These are phyloP conservation scores for Quercus aquifolioides DNA, from an alignment of 306 rosid genomes.

Conservation along the genomic window DNA sequence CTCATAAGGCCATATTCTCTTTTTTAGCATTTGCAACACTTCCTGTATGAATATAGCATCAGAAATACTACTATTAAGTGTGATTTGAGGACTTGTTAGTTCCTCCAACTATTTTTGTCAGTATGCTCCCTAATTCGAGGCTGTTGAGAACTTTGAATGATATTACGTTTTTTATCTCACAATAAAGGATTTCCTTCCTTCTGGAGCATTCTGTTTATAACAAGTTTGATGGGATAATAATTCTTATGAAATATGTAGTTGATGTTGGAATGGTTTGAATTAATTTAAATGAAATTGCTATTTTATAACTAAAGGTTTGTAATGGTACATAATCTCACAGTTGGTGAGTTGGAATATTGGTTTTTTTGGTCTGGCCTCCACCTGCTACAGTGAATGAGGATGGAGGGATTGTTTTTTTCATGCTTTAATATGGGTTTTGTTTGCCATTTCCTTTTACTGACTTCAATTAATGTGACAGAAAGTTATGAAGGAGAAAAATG, in stretches of 20 bases:
- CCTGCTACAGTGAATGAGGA: too few relatives aligned
- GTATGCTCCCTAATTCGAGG: not conserved
- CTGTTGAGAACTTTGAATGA: not conserved
- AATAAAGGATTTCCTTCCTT: not conserved
- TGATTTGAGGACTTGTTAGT: not conserved
- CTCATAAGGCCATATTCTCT: not conserved
- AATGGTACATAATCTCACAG: too few relatives aligned
- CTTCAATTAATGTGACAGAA: slow-evolving; percentile 54
- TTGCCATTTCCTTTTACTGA: not conserved
- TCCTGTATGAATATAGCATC: not conserved
- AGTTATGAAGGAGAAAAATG: slow-evolving; percentile 93
- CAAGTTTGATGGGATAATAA: not conserved
- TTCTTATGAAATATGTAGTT: not conserved
- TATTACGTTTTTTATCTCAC: not conserved
- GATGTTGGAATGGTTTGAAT: not conserved
- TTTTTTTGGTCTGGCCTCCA: too few relatives aligned
- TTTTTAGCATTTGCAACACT: not conserved
- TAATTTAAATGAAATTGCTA: not conserved
- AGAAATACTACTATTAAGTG: not conserved
- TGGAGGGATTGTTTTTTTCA: too few relatives aligned
- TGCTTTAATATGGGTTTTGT: too few relatives aligned
- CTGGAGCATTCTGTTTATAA: not conserved
- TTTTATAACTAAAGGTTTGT: not conserved
- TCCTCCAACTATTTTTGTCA: not conserved
- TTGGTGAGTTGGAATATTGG: too few relatives aligned